Base-by-base conservation (phyloP, 495 filamentous ascomycete genomes). In the Mytilinidion resinicola region DNA sequence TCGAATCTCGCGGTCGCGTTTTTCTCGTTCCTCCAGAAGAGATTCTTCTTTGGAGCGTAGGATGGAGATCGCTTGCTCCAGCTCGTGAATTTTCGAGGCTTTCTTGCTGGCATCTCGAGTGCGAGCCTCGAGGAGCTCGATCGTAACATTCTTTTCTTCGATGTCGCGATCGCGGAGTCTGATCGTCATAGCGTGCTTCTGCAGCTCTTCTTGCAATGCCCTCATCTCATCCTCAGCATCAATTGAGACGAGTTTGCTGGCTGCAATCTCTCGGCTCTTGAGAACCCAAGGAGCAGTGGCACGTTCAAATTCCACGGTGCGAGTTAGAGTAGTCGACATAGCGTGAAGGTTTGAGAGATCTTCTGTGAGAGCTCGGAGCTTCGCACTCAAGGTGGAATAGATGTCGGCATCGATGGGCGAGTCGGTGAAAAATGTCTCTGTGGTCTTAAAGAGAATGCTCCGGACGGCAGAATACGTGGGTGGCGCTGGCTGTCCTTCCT, bases 261-360 rank as follows among this genome's bases (percentile, higher is more conserved):
- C 81, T 66, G 85, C 88, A 34, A 96, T 77, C 57, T 95, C 86
- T 34, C 84, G 78, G 19, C 89, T 81, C 33, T 90, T 83, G n/a
- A 89, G 73, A 49, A 91, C 77, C 93, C 93, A 98, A 3, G 93
- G 93, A 5, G 81, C 76, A 8, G 84, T 76, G 3, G 74, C 80
- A 59, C 81, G 81, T 55, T 96, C 89, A 65, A 96, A 96, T 68
- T 97, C 93, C 25, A 85, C 79, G 0, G 89, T 92, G 55, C 86
- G 85, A 48, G 82, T 81, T 11, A 96, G 78, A 70, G 95, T 89
- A 4, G 80, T 78, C 21, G 88, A 84, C 39, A 91, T 73, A 2
- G 81, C 80, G 14, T 84, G 82, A 36, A 98, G 80, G 50, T 90
- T 86, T n/a, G 84, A 76, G 6, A 96, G 74, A 36, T 81, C 76